phyloP scores from a whole-genome alignment of 345 rosid species.

The Abelmoschus esculentus region DNA sequence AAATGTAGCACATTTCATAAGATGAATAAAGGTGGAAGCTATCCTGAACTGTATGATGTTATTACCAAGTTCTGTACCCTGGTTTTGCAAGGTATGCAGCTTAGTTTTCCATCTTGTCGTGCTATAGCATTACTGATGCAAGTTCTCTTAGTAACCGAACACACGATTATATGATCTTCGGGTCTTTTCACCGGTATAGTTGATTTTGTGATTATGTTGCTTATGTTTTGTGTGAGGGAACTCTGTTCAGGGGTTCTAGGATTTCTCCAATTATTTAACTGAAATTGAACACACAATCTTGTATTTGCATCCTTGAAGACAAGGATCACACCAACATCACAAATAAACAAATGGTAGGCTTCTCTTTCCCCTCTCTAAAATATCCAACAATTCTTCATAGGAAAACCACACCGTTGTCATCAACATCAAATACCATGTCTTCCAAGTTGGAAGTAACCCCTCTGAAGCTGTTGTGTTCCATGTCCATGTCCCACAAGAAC shows the following conservation, averaged over 20 bases:
- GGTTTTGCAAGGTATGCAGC: constrained; percentile 72
- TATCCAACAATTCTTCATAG: constrained; percentile 16
- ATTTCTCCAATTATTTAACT: too few species aligned
- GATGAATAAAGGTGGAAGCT: neutral
- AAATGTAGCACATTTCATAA: neutral
- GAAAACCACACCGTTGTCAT: constrained; percentile 27
- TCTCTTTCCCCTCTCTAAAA: neutral
- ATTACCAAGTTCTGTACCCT: constrained; percentile 56
- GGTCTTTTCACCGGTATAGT: neutral
- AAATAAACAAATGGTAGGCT: constrained; percentile 16
- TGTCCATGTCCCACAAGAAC: constrained; percentile 45
- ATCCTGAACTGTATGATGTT: neutral
- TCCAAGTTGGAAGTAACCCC: constrained; percentile 36
- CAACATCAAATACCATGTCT: constrained; percentile 35
- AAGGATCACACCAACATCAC: constrained; percentile 14
- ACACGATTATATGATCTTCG: too few species aligned
- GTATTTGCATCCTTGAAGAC: constrained; percentile 12
- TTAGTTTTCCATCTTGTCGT: neutral
- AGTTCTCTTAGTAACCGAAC: too few species aligned
- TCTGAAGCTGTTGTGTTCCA: constrained; percentile 28
- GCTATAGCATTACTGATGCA: neutral
- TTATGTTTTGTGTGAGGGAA: neutral
- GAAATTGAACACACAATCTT: constrained; percentile 1
- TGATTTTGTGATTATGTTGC: neutral
- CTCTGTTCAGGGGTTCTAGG: neutral